Evolutionary conservation across 78 protist genomes (phyloP).

Genomic region (Dictyostelium firmibasis): DNA sequence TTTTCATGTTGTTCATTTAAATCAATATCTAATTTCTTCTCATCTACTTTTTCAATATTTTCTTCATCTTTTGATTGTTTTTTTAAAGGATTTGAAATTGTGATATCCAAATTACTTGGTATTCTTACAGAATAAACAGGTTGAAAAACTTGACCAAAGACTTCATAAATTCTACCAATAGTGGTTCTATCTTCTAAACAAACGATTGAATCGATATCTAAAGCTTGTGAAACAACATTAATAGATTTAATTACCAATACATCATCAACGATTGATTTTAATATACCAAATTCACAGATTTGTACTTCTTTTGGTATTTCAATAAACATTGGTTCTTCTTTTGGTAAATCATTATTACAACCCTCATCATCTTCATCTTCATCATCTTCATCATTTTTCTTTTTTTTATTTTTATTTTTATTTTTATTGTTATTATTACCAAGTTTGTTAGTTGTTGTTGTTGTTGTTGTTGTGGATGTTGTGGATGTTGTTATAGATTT

Average conservation of each 20-base stretch:
- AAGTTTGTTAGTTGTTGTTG: not conserved
- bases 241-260: conserved; percentile 50
- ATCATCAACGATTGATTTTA: conserved; percentile 21
- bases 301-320: conserved; percentile 11
- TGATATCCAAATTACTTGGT: conserved; percentile 15
- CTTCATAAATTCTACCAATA: conserved; percentile 64
- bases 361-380: not conserved
- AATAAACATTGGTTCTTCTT: conserved; percentile 16
- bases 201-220: conserved; percentile 69
- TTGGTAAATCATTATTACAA: conserved; percentile 2
- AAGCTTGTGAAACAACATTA: not conserved
- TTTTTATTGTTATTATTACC: conserved; percentile 34
- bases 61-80: not conserved
- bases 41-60: not conserved
- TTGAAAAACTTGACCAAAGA: conserved; percentile 44
- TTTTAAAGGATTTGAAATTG: not conserved
- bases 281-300: conserved; percentile 9
- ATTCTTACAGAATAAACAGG: conserved; percentile 62
- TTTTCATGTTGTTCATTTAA: not conserved
- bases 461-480: not conserved
- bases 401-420: conserved; percentile 20
- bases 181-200: conserved; percentile 47
- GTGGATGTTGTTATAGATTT: not conserved
- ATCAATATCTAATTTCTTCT: not conserved
- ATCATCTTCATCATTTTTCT: conserved; percentile 27